These are phyloP conservation scores for Antrodiella citrinella DNA, from an alignment of 768 basidiomycete species.

Conservation along the genomic window DNA sequence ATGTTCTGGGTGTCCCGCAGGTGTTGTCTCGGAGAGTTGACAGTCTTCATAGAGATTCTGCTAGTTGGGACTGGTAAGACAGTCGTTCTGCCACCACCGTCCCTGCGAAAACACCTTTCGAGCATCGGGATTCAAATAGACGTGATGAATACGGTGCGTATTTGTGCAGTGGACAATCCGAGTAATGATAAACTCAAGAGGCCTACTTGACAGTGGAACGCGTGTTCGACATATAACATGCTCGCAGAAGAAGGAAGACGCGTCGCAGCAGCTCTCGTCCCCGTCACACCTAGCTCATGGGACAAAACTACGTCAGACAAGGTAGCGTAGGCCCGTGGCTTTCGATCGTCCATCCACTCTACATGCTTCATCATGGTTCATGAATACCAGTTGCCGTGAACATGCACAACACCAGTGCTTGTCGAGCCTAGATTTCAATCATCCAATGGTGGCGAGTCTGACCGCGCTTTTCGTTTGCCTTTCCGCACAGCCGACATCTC, in stretches of 20 bases:
- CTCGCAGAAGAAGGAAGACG: slow-evolving; percentile 89
- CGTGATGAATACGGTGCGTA: slow-evolving; percentile 75
- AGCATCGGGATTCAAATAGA: slow-evolving; percentile 81
- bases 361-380: no score
- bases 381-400: no score
- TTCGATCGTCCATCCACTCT: no score
- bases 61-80: slow-evolving; percentile 80
- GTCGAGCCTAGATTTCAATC: no score
- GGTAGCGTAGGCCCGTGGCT: background rate
- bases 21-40: background rate
- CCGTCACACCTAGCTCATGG: slow-evolving; percentile 51
- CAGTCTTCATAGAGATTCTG: slow-evolving; percentile 62
- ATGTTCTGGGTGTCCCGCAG: slow-evolving; percentile 22
- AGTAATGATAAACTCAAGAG: background rate
- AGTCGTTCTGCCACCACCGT: slow-evolving; percentile 60
- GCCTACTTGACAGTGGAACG: slow-evolving; percentile 56
- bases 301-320: background rate
- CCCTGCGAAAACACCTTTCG: slow-evolving; percentile 58
- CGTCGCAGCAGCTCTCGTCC: slow-evolving; percentile 87
- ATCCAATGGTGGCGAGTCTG: slow-evolving; percentile 15
- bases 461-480: slow-evolving; percentile 56
- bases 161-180: background rate
- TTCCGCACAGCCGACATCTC: slow-evolving; percentile 35
- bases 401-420: no score
- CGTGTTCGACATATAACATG: slow-evolving; percentile 92